A percentile compares a stretch with the other conserved stretches of the same genome.
Evolutionary conservation across 73 alveolate species (phyloP).

Genomic region (Stentor roeselii): DNA sequence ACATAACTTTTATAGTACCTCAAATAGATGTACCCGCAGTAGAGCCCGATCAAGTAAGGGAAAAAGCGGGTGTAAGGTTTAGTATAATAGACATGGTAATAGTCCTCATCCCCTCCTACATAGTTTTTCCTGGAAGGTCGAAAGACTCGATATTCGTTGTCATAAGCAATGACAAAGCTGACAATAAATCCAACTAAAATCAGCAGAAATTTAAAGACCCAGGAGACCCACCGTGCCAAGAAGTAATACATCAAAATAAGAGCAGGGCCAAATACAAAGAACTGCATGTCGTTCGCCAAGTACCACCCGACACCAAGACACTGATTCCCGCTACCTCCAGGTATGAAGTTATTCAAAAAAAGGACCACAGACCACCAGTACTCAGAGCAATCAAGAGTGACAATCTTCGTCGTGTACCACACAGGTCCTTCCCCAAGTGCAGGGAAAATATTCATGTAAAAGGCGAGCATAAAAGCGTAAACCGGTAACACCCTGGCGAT

Average conservation of each 20-base stretch:
- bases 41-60: constrained; percentile 11
- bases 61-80: constrained; percentile 10
- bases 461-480: background rate
- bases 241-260: constrained; percentile 1
- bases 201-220: background rate
- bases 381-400: constrained; percentile 14
- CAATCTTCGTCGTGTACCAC: background rate
- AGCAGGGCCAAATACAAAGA: background rate
- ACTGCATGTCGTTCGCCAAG: constrained; percentile 27
- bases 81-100: background rate
- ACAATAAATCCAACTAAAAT: background rate
- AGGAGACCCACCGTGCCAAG: background rate
- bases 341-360: constrained; percentile 38
- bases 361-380: constrained; percentile 48
- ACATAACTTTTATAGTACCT: constrained; percentile 17
- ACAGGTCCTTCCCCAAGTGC: background rate
- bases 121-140: background rate
- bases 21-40: background rate
- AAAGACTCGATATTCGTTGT: background rate
- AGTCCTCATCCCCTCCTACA: background rate
- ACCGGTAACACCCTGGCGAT: background rate
- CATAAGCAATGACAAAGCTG: background rate
- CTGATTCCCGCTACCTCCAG: constrained; percentile 16
- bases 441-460: background rate
- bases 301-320: constrained; percentile 31